A percentile compares a stretch with the other conserved stretches of the same genome.
phyloP scores from a whole-genome alignment of 306 rosid genomes.

The Echinosophora koreensis region DNA sequence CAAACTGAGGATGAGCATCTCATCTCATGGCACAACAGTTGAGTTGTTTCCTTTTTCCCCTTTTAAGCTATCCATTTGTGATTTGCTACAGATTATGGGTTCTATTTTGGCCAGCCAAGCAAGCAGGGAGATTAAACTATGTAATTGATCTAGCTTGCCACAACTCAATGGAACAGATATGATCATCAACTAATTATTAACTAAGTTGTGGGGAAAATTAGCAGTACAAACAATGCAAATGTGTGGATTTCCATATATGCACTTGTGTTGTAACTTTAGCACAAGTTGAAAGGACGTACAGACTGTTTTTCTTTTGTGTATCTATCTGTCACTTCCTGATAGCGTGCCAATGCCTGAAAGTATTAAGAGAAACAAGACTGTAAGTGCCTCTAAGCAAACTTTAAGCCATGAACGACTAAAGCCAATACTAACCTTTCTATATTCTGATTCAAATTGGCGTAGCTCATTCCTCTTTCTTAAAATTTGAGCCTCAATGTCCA shows the following conservation, averaged over 20 bases:
- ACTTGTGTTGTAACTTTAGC: conserved; percentile 37
- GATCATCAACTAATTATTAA: conserved; percentile 33
- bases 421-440: conserved; percentile 73
- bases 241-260: conserved; percentile 30
- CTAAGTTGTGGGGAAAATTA: conserved; percentile 22
- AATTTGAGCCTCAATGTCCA: conserved; percentile 88
- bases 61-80: background rate
- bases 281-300: conserved; percentile 57
- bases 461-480: conserved; percentile 97
- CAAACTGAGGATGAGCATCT: conserved; percentile 20
- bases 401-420: conserved; percentile 22
- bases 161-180: conserved; percentile 12
- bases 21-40: conserved; percentile 18
- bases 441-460: conserved; percentile 94
- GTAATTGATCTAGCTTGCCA: conserved; percentile 23
- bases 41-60: conserved; percentile 24
- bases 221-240: conserved; percentile 36
- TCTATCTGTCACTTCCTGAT: conserved; percentile 96
- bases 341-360: conserved; percentile 90
- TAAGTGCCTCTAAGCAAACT: conserved; percentile 34
- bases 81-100: conserved; percentile 4
- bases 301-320: conserved; percentile 87
- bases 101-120: conserved; percentile 14
- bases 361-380: conserved; percentile 32
- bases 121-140: conserved; percentile 23